These are phyloP conservation scores for Gremmenia infestans DNA, from an alignment of 2,329 filamentous ascomycete genomes.

Conservation along the genomic window DNA sequence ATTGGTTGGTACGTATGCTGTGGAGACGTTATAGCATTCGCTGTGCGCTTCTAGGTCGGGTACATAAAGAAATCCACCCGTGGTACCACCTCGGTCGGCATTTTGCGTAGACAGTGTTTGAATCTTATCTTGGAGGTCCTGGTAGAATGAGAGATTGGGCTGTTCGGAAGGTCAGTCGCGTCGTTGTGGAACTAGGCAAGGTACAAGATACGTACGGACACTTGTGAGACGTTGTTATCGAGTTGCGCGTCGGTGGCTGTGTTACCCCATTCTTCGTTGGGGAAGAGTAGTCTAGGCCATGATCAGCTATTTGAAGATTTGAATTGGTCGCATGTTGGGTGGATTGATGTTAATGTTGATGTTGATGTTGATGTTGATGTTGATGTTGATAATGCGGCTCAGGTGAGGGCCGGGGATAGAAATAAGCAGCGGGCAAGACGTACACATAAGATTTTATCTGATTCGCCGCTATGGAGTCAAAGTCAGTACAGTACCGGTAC, in stretches of 20 bases:
- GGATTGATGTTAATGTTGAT: not conserved
- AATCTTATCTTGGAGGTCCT: constrained; percentile 51
- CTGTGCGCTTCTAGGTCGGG: constrained; percentile 59
- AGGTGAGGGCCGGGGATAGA: not conserved
- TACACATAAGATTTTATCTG: constrained; percentile 28
- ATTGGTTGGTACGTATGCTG: constrained; percentile 65
- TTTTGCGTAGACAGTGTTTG: constrained; percentile 71
- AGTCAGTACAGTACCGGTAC: constrained; percentile 3
- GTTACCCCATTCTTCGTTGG: constrained; percentile 27
- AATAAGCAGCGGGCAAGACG: constrained; percentile 7
- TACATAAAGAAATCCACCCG: constrained; percentile 80
- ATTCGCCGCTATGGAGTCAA: constrained; percentile 20
- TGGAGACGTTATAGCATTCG: constrained; percentile 58
- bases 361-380: not conserved
- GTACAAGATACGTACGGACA: constrained; percentile 20
- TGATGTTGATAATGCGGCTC: not conserved
- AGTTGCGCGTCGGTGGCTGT: constrained; percentile 14
- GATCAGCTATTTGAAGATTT: constrained; percentile 11
- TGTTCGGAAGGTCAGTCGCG: constrained; percentile 11
- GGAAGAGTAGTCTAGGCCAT: constrained; percentile 25
- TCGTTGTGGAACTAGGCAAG: not conserved
- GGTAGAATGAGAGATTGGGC: constrained; percentile 29
- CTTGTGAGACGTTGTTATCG: constrained; percentile 17
- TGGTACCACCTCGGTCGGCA: constrained; percentile 52
- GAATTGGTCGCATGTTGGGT: not conserved